These are phyloP conservation scores for Neoboletus subvelutipes DNA, from an alignment of 768 basidiomycete species.

Conservation along the genomic window DNA sequence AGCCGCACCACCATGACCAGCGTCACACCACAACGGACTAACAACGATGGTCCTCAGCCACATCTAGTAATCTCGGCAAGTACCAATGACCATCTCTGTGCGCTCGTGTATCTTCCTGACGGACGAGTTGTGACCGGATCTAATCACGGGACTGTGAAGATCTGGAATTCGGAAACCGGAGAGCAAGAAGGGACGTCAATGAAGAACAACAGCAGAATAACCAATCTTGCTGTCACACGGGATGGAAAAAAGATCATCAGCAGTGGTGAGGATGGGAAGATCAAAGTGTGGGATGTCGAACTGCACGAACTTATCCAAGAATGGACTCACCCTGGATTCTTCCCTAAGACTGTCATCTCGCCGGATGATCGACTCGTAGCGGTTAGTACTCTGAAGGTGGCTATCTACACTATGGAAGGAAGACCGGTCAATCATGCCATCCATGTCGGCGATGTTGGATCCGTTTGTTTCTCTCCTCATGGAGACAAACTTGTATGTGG, in stretches of 20 bases:
- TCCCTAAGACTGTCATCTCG: too few species aligned
- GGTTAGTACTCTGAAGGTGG: neutral
- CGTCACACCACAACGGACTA: neutral
- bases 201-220: rapidly evolving
- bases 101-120: conserved; percentile 8
- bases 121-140: neutral
- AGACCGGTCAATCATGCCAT: neutral
- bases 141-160: neutral
- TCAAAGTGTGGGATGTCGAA: neutral
- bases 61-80: neutral
- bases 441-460: neutral
- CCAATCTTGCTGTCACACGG: neutral
- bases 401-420: neutral
- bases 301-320: neutral
- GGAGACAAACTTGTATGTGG: conserved; percentile 2
- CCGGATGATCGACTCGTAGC: conserved; percentile 1
- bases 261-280: too few species aligned
- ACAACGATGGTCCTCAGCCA: neutral
- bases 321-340: neutral
- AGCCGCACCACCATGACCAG: neutral
- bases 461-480: conserved; percentile 2
- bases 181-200: neutral
- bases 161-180: neutral
- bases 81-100: rapidly evolving
- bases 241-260: conserved; percentile 4